A percentile compares a stretch with the other conserved stretches of the same genome.
Conservation (phyloP, 2,329 filamentous ascomycete species). For the Pseudogymnoascus pannorum region DNA sequence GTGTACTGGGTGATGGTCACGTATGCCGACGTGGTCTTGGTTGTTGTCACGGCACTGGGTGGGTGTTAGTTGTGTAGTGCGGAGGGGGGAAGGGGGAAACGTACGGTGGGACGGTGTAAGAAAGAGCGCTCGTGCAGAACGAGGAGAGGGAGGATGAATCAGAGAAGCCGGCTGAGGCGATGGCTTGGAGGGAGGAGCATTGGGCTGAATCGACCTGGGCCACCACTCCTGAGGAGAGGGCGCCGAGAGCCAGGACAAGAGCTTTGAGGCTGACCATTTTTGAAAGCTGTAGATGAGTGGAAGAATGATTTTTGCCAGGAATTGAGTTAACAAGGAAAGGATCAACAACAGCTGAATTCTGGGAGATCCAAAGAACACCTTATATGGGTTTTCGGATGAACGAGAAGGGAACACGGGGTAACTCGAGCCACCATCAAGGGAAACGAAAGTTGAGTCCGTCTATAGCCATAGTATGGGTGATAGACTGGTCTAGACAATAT, state of each 20-base stretch:
- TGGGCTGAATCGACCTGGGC: slow-evolving; percentile 2
- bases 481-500: not conserved
- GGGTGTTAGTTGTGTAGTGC: not conserved
- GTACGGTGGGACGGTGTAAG: slow-evolving; percentile 4
- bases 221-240: not conserved
- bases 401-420: not conserved
- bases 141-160: not conserved
- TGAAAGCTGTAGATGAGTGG: not conserved
- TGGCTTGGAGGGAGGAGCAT: not conserved
- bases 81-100: not conserved
- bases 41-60: not conserved
- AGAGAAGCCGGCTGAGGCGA: not conserved
- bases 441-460: not conserved
- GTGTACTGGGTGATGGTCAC: not conserved
- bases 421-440: not conserved
- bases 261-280: slow-evolving; percentile 6
- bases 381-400: not conserved
- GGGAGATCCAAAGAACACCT: not conserved
- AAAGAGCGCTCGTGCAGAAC: slow-evolving; percentile 2
- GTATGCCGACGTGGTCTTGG: not conserved
- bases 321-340: not conserved
- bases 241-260: not conserved
- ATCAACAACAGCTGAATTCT: not conserved
- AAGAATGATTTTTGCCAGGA: not conserved
- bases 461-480: not conserved